phyloP scores from a whole-genome alignment of 345 rosid species.

The Populus tremula region DNA sequence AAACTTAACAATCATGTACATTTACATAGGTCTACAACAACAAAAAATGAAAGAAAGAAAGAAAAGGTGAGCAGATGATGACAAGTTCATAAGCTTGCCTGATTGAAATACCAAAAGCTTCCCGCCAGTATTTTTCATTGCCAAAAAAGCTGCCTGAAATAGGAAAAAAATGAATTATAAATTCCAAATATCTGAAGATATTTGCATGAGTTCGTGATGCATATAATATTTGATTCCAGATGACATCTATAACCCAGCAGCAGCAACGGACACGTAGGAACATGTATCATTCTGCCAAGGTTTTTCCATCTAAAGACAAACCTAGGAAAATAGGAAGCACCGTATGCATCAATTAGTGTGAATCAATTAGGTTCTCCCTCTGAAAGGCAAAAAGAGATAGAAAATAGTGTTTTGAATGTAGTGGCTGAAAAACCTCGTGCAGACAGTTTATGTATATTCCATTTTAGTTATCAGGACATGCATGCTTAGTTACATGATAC shows the following conservation, averaged over 20 bases:
- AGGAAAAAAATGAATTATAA: not conserved
- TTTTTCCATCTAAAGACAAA: not conserved
- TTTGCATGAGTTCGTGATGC: not conserved
- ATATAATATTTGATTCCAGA: not conserved
- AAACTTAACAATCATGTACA: not conserved
- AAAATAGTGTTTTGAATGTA: not conserved
- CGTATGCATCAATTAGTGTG: not conserved
- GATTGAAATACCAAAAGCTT: slow-evolving; percentile 95
- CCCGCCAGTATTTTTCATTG: slow-evolving; percentile 93
- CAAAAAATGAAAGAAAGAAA: not conserved
- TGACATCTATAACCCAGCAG: not conserved
- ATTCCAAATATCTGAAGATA: not conserved
- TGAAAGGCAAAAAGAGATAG: not conserved
- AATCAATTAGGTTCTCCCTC: not conserved
- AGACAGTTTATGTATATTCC: not conserved
- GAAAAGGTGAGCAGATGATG: not conserved
- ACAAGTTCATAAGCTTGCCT: slow-evolving; percentile 45
- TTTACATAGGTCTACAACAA: not conserved
- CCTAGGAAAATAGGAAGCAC: not conserved
- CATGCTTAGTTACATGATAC: not conserved
- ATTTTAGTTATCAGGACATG: not conserved
- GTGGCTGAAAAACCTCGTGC: not conserved
- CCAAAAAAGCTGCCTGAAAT: slow-evolving; percentile 84
- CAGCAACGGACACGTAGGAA: not conserved
- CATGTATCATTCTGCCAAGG: not conserved